Base-by-base conservation (phyloP, 371 early-diverging fungal genomes). In the Mortierella sp. region DNA sequence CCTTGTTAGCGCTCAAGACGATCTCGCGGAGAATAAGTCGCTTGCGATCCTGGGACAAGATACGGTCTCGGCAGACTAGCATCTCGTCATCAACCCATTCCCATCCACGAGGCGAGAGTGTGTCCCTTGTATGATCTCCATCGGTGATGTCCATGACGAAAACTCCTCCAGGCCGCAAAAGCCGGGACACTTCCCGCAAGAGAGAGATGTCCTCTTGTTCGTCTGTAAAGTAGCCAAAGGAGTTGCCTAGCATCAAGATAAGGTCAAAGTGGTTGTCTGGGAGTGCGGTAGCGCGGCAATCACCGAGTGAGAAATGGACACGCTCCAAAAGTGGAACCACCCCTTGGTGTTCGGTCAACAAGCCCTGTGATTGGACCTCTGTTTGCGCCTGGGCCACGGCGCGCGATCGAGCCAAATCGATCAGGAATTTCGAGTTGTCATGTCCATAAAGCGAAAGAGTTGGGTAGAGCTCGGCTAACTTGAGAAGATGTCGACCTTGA, bases 11-110 rank as follows among this genome's bases (percentile, higher is more conserved):
- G 7, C 60, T 56, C 11, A 85, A 84, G 58, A 89, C 82, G 21
- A 90, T 87, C 62, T 89, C 90, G 7, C 90, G 81, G 18, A 84
- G 82, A 63, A 72, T 73, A 26, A 90, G 77, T 25, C 89, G 77
- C 59, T 75, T 63, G 25, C 76, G 67, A 63, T 90, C 90, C 52
- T 74, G 74, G 60, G 73, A 71, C 59, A 90, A 64, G 80, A 83
- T 80, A 4, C 90, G 80, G 64, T 90, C 90, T n/a, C 90, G 85
- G 65, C 90, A 90, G 6, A 86, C 90, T 72, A 90, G 84, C 56
- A 84, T 86, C 12, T 61, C 60, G 59, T 90, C 90, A 60, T 89
- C 88, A 43, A 87, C 75, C 90, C 90, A 90, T 69, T 90, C 90
- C 90, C 90, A 90, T 52, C 84, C 81, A 14, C 87, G 82, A 46